phyloP scores from a whole-genome alignment of 306 rosid species.

The Abrus pulchellus region DNA sequence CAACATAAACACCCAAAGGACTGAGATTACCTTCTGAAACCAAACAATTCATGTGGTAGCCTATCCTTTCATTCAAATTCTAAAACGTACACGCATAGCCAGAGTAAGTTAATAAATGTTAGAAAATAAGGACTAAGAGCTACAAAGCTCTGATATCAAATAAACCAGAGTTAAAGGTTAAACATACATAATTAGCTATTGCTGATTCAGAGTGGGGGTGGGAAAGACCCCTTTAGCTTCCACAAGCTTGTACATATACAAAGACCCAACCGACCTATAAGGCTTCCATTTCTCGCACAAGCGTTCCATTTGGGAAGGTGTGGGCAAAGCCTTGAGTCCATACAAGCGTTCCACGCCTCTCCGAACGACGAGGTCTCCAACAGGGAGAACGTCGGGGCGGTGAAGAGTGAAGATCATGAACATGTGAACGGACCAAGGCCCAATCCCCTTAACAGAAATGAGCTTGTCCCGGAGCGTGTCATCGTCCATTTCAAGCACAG shows the following conservation, averaged over 20 bases:
- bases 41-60: too few species aligned
- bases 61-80: too few species aligned
- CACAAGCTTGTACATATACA: constrained; percentile 83
- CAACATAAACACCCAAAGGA: too few species aligned
- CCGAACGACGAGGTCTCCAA: constrained; percentile 77
- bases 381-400: constrained; percentile 82
- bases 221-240: constrained; percentile 60
- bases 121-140: too few species aligned
- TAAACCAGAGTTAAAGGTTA: too few species aligned
- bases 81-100: too few species aligned
- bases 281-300: constrained; percentile 84
- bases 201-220: too few species aligned
- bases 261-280: constrained; percentile 79
- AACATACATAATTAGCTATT: too few species aligned
- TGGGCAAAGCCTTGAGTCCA: constrained; percentile 73
- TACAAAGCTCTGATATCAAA: too few species aligned
- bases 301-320: constrained; percentile 68
- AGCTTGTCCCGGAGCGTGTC: constrained; percentile 57
- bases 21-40: too few species aligned
- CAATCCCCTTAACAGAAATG: constrained; percentile 77
- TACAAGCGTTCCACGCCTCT: constrained; percentile 76
- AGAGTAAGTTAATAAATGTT: too few species aligned
- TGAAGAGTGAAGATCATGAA: constrained; percentile 83
- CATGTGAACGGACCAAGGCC: constrained; percentile 93
- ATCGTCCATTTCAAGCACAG: constrained; percentile 76